Conservation (phyloP, 176 grass and related monocot genomes). For the Carex myosuroides region DNA sequence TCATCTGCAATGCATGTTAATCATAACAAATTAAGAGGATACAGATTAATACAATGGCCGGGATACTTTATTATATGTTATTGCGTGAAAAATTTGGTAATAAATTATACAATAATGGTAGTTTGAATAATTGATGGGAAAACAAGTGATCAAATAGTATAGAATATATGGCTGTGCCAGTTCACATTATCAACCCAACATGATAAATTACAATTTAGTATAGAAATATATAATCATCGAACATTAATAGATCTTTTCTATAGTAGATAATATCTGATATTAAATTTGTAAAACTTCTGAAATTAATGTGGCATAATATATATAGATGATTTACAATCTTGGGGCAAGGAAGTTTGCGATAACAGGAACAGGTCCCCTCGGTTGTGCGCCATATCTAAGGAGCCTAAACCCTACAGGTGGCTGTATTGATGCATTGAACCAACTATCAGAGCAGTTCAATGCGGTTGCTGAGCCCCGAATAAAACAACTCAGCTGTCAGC, state of each 20-base stretch:
- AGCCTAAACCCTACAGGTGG: background rate
- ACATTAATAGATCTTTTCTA: background rate
- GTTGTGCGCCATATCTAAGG: conserved; percentile 25
- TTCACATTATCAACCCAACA: background rate
- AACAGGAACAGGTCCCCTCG: background rate
- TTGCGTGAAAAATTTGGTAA: too few relatives aligned
- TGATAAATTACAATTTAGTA: background rate
- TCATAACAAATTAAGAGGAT: too few relatives aligned
- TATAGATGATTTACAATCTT: conserved; percentile 15
- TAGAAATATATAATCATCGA: background rate
- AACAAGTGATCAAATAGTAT: background rate
- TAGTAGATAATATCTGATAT: background rate
- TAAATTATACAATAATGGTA: background rate
- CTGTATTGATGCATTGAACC: conserved; percentile 22
- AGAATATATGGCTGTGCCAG: background rate
- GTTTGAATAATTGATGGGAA: background rate
- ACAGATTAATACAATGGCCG: too few relatives aligned
- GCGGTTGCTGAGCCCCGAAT: background rate
- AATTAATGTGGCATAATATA: background rate
- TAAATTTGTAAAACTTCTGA: background rate
- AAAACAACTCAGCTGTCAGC: conserved; percentile 5
- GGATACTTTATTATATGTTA: too few relatives aligned
- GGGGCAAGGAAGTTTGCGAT: conserved; percentile 37
- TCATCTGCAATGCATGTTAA: background rate
- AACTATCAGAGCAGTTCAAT: conserved; percentile 17